Conservation (phyloP, 2,329 filamentous ascomycete genomes). For the Fonsecaea multimorphosa region DNA sequence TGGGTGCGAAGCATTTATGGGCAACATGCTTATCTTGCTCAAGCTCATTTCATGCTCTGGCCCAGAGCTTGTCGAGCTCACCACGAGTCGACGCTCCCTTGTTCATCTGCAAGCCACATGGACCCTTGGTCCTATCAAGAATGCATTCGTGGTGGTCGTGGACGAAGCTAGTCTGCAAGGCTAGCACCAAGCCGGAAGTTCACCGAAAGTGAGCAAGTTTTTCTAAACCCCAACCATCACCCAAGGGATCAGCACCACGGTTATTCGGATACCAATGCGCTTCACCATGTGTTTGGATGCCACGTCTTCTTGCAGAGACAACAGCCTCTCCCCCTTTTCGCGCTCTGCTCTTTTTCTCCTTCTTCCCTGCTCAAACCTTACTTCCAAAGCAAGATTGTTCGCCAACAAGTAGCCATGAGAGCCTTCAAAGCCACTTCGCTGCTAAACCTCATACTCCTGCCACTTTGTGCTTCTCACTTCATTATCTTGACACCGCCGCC, state of each 20-base stretch:
- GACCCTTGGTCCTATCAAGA: not conserved
- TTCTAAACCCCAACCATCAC: not conserved
- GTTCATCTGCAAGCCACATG: not conserved
- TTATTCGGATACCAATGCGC: not conserved
- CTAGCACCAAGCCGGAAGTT: slow-evolving; percentile 6
- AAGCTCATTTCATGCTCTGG: not conserved
- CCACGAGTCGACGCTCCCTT: not conserved
- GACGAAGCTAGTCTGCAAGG: slow-evolving; percentile 1
- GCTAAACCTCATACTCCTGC: not conserved
- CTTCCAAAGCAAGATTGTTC: not conserved
- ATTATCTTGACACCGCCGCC: not conserved
- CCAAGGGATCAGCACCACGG: not conserved
- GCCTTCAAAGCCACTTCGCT: not conserved
- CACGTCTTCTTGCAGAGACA: not conserved
- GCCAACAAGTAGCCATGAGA: not conserved
- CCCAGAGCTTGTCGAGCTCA: not conserved
- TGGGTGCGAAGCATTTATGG: slow-evolving; percentile 1
- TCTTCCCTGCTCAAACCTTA: not conserved
- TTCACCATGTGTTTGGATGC: not conserved
- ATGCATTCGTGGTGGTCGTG: not conserved
- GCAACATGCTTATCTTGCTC: slow-evolving; percentile 1
- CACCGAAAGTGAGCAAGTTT: slow-evolving; percentile 1
- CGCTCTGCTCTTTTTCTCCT: not conserved
- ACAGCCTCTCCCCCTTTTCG: not conserved
- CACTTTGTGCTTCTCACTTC: not conserved